Conservation (phyloP, 805 yeast species). For the Yarrowia sp. region DNA sequence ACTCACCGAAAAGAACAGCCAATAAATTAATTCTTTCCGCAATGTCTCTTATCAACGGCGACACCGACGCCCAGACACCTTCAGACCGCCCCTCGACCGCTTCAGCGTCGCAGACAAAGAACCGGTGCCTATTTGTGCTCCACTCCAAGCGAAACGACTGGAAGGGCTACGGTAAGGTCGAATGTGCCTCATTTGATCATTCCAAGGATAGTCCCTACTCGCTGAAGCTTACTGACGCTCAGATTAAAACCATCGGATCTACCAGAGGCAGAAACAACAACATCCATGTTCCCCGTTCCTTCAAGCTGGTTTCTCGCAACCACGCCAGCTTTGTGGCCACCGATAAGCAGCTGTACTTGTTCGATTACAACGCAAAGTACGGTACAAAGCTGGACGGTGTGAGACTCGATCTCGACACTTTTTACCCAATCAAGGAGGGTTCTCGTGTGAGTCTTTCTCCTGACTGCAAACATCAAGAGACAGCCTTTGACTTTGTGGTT, state of each 20-base stretch:
- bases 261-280: not conserved
- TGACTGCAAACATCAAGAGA: not conserved
- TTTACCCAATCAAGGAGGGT: conserved; percentile 10
- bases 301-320: conserved; percentile 12
- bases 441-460: not conserved
- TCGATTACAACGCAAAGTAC: conserved; percentile 24
- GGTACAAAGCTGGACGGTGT: conserved; percentile 13
- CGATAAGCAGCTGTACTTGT: conserved; percentile 8
- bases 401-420: not conserved
- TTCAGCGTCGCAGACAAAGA: not conserved
- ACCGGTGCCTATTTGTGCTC: not conserved
- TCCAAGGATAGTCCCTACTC: not conserved
- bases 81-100: not conserved
- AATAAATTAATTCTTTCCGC: not conserved
- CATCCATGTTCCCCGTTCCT: conserved; percentile 10
- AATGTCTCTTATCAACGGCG: conserved; percentile 7
- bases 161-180: not conserved
- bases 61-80: not conserved
- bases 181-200: not conserved
- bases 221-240: not conserved
- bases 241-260: not conserved
- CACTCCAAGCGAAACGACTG: not conserved
- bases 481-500: conserved; percentile 12
- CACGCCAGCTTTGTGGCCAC: conserved; percentile 17
- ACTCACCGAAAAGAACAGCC: not conserved